Evolutionary conservation across 164 flowering plant species (phyloP), one percentile per base, ranked within the genome.

Genomic region (Saururus chinensis): DNA sequence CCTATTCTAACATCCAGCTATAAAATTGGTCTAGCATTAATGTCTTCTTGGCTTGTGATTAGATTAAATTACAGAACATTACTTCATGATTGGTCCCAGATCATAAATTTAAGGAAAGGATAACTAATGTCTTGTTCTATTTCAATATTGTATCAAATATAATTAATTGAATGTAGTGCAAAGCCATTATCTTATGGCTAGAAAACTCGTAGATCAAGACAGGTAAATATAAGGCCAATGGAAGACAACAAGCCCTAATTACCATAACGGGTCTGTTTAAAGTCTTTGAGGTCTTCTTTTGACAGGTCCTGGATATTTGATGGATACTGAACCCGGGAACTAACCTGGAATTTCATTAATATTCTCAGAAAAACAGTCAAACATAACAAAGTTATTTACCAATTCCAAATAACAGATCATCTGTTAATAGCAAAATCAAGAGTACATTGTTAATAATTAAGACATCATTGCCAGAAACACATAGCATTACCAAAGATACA

Each of bases 221-320:
- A 41, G 45, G 45, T 41, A n/a, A 8, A 41, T 13, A 41, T 13
- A 41, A 41, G 12, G 12, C 17, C 49, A 45, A 12, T 12, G 17
- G 16, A 45, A 17, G 14, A 45, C 14, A 12, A 12, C 11, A 45
- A 45, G 49, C 49, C 8, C 17, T 45, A 45, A 45, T 45, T 45
- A 95, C 99, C 99, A 79, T 83, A 81, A 87, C 97, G 89, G 56
- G 95, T 95, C 59, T 91, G 93, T 73, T 88, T 91, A 68, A 95
- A 90, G 60, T 95, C 99, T 71, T 78, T 89, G 66, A 79, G 83
- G 74, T 95, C 97, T 80, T 95, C 99, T 63, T 71, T 82, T 23
- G 95, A 87, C 65, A 95, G 82, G 54, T 80, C 82, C 73, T 80
- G 79, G 79, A 84, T 82, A 70, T 87, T 89, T 56, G 79, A 70